Conservation (phyloP, 2,329 filamentous ascomycete species). For the Clarireedia sp. region DNA sequence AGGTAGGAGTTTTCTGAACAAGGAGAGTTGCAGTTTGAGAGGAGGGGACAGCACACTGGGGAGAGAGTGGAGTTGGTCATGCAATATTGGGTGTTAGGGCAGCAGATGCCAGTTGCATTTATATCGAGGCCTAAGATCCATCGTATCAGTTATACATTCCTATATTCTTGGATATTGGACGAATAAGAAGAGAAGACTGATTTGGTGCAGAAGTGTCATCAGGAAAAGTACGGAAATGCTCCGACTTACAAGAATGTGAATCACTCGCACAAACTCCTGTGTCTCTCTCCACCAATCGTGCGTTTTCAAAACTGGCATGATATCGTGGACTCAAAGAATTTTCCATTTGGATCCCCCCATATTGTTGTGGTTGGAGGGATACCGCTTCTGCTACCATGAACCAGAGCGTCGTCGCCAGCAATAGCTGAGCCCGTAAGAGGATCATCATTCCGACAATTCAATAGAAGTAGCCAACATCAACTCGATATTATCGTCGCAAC, state of each 20-base stretch:
- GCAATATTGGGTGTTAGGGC: slow-evolving; percentile 39
- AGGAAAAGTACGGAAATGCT: background rate
- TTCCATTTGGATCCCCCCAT: background rate
- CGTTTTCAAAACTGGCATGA: slow-evolving; percentile 15
- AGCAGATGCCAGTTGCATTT: slow-evolving; percentile 32
- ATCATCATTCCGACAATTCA: background rate
- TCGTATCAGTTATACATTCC: background rate
- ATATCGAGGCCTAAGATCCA: slow-evolving; percentile 35
- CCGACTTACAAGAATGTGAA: slow-evolving; percentile 22
- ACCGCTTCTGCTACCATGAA: background rate
- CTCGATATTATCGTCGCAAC: too few species aligned
- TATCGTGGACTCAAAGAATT: slow-evolving; percentile 21
- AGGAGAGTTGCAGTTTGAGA: slow-evolving; percentile 34
- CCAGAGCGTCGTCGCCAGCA: background rate
- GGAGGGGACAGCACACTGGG: slow-evolving; percentile 35
- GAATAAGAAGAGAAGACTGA: background rate
- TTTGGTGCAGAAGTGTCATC: background rate
- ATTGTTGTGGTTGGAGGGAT: background rate
- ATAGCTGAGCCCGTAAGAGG: background rate
- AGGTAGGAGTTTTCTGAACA: slow-evolving; percentile 28
- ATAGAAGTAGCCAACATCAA: too few species aligned
- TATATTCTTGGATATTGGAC: too few species aligned
- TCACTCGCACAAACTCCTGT: slow-evolving; percentile 15
- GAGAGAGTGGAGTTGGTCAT: slow-evolving; percentile 32
- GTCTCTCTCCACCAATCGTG: slow-evolving; percentile 13